Percentiles rank a stretch among this genome's conserved stretches.
Conservation (phyloP, 2,329 filamentous ascomycete genomes). For the Exophiala oligosperma region DNA sequence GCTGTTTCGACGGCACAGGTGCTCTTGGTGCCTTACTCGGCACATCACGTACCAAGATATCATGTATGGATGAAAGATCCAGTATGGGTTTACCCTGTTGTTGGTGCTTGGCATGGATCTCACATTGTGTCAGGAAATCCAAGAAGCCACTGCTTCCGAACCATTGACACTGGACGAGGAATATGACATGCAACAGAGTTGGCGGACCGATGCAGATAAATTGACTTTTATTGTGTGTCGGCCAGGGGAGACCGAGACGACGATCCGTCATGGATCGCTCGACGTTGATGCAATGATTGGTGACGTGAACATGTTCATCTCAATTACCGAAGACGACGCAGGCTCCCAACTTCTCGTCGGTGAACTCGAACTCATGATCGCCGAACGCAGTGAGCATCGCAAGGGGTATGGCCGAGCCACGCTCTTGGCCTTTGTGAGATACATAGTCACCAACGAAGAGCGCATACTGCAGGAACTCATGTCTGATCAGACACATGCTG, state of each 20-base stretch:
- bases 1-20: constrained; percentile 66
- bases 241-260: constrained; percentile 4
- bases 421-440: constrained; percentile 68
- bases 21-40: constrained; percentile 80
- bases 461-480: constrained; percentile 60
- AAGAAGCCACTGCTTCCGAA: constrained; percentile 83
- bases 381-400: constrained; percentile 56
- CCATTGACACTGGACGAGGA: constrained; percentile 77
- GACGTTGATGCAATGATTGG: constrained; percentile 62
- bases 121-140: constrained; percentile 60
- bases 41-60: constrained; percentile 78
- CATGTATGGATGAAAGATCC: constrained; percentile 91
- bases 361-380: constrained; percentile 88
- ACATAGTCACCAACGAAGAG: constrained; percentile 57
- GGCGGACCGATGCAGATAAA: constrained; percentile 81
- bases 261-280: constrained; percentile 52
- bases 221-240: constrained; percentile 76
- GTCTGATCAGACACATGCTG: not conserved
- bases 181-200: constrained; percentile 85
- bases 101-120: not conserved
- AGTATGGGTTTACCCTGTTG: constrained; percentile 40
- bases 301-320: constrained; percentile 79
- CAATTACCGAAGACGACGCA: constrained; percentile 51
- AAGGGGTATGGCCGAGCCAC: constrained; percentile 66
- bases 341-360: constrained; percentile 48